Base-by-base conservation (phyloP, 2,329 filamentous ascomycete species). In the Exophiala viscosa region DNA sequence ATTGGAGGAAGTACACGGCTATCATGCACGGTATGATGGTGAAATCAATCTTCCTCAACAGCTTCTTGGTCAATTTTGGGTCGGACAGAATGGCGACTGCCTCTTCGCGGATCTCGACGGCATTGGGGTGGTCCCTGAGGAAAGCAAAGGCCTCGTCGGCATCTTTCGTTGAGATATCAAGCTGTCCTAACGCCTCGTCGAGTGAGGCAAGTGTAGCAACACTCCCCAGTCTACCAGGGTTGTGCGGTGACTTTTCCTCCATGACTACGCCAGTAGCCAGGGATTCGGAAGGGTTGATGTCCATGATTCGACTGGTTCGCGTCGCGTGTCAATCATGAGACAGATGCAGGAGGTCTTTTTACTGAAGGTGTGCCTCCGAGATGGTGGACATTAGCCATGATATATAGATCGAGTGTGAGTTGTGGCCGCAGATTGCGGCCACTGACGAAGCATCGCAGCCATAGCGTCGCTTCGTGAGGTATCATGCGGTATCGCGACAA, bases 21-120 rank as follows among this genome's bases (percentile, higher is more conserved):
- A 68, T 64, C 66, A 68, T 67, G 31, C 60, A 65, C 0, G 67
- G 66, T n/a, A 69, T 54, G 39, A 69, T 55, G 5, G 58, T 63
- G 13, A 52, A 60, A 54, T 69, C 67, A 15, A 68, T 64, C 46
- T 68, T 69, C 5, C 64, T 62, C 10, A 64, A 57, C 3, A 67
- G 54, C 2, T 57, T 58, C n/a, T 48, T 60, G 23, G 40, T 44
- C 34, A 47, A 41, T 4, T 40, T 39, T 14, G 48, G 44, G 35
- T 59, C 51, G 13, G 50, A 42, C 11, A 60, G 48, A 35, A 60
- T 59, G 17, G 46, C 54, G 18, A 59, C 45, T 3, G 56, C 56
- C 36, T 59, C 49, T 43, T 56, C 53, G 5, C 49, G 52, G 10
- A 59, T 47, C 10, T n/a, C 47, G 43, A 57, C 53, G 7, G 58